phyloP scores from a whole-genome alignment of 2,329 filamentous ascomycete genomes.

The Diplodia sapinea region DNA sequence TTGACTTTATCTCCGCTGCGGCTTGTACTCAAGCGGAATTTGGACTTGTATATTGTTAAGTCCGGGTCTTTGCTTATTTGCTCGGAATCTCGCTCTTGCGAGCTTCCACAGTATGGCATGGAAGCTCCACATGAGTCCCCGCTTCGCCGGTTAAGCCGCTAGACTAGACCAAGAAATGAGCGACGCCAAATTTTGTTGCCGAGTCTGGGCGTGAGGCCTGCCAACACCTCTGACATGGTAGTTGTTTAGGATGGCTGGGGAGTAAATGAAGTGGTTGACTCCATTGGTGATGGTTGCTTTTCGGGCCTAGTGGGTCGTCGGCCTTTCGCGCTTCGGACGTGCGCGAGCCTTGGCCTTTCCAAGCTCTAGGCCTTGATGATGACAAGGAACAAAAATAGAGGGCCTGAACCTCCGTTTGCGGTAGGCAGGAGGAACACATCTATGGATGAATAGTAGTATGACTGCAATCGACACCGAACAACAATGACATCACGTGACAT shows the following conservation, averaged over 20 bases:
- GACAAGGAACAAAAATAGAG: neutral
- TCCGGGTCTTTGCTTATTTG: neutral
- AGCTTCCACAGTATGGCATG: neutral
- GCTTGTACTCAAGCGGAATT: neutral
- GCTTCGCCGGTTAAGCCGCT: neutral
- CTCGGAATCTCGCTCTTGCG: slow-evolving; percentile 2
- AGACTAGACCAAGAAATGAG: neutral
- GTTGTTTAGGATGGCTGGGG: neutral
- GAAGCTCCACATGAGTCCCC: neutral
- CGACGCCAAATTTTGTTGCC: neutral
- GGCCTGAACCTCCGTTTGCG: neutral
- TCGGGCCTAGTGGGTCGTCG: neutral
- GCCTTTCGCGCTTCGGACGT: slow-evolving; percentile 3
- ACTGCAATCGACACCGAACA: too few relatives aligned
- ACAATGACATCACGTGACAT: too few relatives aligned
- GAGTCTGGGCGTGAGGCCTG: neutral
- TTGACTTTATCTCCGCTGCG: too few relatives aligned
- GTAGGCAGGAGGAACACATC: too few relatives aligned
- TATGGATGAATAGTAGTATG: neutral
- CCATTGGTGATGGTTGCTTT: neutral
- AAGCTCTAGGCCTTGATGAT: neutral
- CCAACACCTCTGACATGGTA: neutral
- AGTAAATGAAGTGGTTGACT: neutral
- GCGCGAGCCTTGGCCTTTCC: neutral
- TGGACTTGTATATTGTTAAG: too few relatives aligned